Evolutionary conservation across 164 flowering plant genomes (phyloP), one percentile per base, ranked within the genome.

Genomic region (Annona cherimola): DNA sequence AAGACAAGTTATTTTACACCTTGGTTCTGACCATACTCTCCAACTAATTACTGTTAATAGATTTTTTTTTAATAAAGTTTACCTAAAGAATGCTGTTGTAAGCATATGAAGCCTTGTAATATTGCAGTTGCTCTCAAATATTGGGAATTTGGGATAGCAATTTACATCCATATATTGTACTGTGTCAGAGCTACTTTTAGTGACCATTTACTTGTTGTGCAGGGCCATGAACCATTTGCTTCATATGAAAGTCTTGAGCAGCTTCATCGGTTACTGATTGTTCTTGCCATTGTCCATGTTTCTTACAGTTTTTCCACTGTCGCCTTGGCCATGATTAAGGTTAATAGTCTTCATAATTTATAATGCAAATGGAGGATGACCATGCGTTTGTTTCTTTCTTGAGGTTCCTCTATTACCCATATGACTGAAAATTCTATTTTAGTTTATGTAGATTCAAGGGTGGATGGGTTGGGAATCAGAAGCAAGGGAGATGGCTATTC

Each of bases 401-500:
- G n/a, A n/a, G n/a, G n/a, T n/a, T n/a, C n/a, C n/a, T n/a, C n/a
- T n/a, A n/a, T n/a, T n/a, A n/a, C n/a, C n/a, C n/a, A 4, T 63
- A 12, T 50, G 57, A 50, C 57, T 50, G 8, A 16, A 67, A 40
- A 2, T 12, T 42, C 1, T 41, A 73, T 50, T 63, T 19, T 46
- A 41, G 6, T 71, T 81, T n/a, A 19, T 77, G 76, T 80, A 94
- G 98, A 92, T 94, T 2, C 80, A 87, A 71, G 90, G 97, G 82
- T 94, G 98, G 98, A 89, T 83, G 78, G 73, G 65, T 14, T 94
- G 98, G 98, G 98, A 92, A 78, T 78, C 76, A 77, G 88, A 88
- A 61, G 97, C 94, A 55, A 83, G 76, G 82, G 14, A 73, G 35
- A 73, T 85, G 76, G 84, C 86, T 50, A 26, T 67, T 72, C 81